phyloP scores from a whole-genome alignment of 495 filamentous ascomycete genomes.

The Xylaria cubensis region DNA sequence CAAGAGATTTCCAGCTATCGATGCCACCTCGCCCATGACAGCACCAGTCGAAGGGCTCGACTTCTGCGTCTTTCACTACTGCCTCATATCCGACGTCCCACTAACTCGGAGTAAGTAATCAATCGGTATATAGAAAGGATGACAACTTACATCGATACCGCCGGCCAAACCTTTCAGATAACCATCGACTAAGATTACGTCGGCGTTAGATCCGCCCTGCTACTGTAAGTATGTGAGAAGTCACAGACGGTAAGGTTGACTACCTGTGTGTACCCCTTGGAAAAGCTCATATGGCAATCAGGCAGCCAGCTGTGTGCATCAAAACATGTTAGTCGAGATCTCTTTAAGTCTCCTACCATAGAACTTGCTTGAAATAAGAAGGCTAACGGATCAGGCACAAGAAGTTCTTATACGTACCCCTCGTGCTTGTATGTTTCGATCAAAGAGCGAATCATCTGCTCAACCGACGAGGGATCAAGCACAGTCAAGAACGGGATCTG shows the following conservation, averaged over 20 bases:
- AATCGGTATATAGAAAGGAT: background rate
- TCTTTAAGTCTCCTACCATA: too few relatives aligned
- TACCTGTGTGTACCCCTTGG: constrained; percentile 74
- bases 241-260: background rate
- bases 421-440: constrained; percentile 75
- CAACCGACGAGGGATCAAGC: constrained; percentile 67
- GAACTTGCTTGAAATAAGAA: too few relatives aligned
- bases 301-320: constrained; percentile 56
- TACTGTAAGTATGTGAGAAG: constrained; percentile 5
- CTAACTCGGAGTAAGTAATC: constrained; percentile 29
- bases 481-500: constrained; percentile 75
- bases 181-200: constrained; percentile 72
- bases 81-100: constrained; percentile 77
- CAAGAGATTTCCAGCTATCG: constrained; percentile 69
- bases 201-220: constrained; percentile 82
- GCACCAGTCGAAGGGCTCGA: constrained; percentile 73
- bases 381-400: too few relatives aligned
- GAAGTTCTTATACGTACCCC: constrained; percentile 40
- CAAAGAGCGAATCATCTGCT: constrained; percentile 70
- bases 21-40: constrained; percentile 73
- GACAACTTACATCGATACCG: constrained; percentile 60
- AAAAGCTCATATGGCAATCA: constrained; percentile 68
- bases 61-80: constrained; percentile 76
- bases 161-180: constrained; percentile 70
- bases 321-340: background rate